These are phyloP conservation scores for Penicillium egyptiacum DNA, from an alignment of 495 filamentous ascomycete genomes.

Conservation along the genomic window DNA sequence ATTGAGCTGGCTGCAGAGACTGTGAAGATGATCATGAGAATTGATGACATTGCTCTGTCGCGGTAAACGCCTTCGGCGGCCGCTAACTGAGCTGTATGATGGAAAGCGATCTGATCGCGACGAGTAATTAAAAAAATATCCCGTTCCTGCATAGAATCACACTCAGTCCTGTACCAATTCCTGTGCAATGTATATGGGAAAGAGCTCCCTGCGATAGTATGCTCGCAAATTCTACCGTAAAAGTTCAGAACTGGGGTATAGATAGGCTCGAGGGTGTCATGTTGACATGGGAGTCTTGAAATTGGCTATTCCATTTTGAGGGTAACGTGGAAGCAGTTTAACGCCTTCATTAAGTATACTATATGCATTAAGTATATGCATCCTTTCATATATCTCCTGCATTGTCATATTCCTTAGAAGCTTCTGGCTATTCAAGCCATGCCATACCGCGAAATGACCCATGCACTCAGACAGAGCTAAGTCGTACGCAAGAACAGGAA, in stretches of 20 bases:
- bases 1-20: conserved; percentile 97
- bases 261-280: background rate
- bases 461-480: too few species aligned
- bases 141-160: conserved; percentile 25
- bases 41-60: conserved; percentile 86
- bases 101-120: conserved; percentile 30
- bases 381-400: background rate
- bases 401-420: background rate
- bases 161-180: background rate
- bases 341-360: background rate
- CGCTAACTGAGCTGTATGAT: conserved; percentile 33
- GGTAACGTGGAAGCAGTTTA: background rate
- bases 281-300: background rate
- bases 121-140: conserved; percentile 37
- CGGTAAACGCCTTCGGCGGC: conserved; percentile 41
- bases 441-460: too few species aligned
- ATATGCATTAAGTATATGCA: too few species aligned
- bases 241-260: background rate
- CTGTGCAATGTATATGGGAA: background rate
- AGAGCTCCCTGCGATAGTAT: background rate
- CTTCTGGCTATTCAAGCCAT: background rate
- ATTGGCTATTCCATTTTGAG: background rate
- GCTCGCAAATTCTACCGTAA: background rate
- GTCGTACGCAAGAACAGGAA: too few species aligned
- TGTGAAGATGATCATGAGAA: conserved; percentile 97